These are phyloP conservation scores for Russula dissimulans DNA, from an alignment of 768 basidiomycete genomes.

Conservation along the genomic window DNA sequence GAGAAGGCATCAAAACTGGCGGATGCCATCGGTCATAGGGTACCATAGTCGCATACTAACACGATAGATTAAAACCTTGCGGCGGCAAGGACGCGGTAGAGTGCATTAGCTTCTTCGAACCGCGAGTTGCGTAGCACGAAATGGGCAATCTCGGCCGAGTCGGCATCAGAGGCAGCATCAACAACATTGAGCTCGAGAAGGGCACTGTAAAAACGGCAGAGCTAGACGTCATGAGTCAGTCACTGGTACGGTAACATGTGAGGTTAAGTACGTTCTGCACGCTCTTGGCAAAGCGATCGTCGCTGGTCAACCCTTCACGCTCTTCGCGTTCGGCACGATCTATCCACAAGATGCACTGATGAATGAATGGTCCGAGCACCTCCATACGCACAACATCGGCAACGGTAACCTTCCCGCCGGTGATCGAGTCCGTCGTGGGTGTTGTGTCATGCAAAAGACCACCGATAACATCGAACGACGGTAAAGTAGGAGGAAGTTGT, in stretches of 20 bases:
- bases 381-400: conserved; percentile 57
- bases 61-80: conserved; percentile 26
- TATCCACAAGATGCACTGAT: conserved; percentile 60
- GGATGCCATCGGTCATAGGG: not conserved
- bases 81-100: conserved; percentile 56
- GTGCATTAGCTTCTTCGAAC: conserved; percentile 66
- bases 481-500: conserved; percentile 59
- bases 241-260: not conserved
- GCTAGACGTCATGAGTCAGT: conserved; percentile 29
- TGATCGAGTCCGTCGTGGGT: conserved; percentile 31
- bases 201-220: conserved; percentile 69
- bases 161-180: conserved; percentile 52
- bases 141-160: conserved; percentile 69
- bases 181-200: conserved; percentile 59
- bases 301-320: conserved; percentile 55
- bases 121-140: conserved; percentile 64
- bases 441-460: conserved; percentile 58
- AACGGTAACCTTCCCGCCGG: conserved; percentile 46
- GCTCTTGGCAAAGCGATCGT: conserved; percentile 65
- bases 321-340: conserved; percentile 64
- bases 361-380: conserved; percentile 61
- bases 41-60: conserved; percentile 3
- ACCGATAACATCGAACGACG: conserved; percentile 66
- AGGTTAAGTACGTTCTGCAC: conserved; percentile 52
- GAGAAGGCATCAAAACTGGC: not conserved